Evolutionary conservation across 1,139 yeast genomes (phyloP), one percentile per base, ranked within the genome.

Genomic region (Debaryomyces psychrophilus): DNA sequence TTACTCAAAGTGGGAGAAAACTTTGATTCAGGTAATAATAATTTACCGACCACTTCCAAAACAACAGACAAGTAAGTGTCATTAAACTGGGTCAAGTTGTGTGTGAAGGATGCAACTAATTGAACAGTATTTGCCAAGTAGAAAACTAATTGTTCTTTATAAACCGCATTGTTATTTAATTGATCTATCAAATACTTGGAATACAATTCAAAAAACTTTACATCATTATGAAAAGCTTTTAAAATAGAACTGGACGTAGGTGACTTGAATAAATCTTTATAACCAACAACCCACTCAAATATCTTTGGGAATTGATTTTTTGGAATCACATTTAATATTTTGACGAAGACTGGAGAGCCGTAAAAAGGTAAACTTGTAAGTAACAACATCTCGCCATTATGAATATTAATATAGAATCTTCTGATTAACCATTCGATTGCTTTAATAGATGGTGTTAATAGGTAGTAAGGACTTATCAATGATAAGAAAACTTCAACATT

Each of bases 371-470:
- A 73, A 2, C 86, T 77, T 3, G 90, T 76, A 47, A 92, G 69
- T 38, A 95, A 60, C 33, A 93, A 62, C 48, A 75, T 62, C 62
- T 93, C 98, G 0, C 90, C 73, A 58, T 88, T 90, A 59, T 87
- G 86, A 41, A 88, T 76, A 61, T 93, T 93, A 54, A 89, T 82
- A 62, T 88, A 90, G 64, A 92, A 95, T 57, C 98, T 79, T 69
- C 99, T 85, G 22, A 93, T 85, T 33, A 93, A 80, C 99, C 99
- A 93, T 70, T 93, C 99, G 9, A 90, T 75, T 8, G 97, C 95
- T 58, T 85, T 85, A 43, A 90, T 64, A 2, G 97, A 80, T 12
- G 96, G 89, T 26, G 83, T 78, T 44, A 90, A 71, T 51, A 81
- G 79, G 76, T 93, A 83, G 58, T 81, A 78, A 3, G 90, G 89